Evolutionary conservation across 805 yeast genomes (phyloP), one percentile per base, ranked within the genome.

Genomic region (Debaryomyces hansenii): DNA sequence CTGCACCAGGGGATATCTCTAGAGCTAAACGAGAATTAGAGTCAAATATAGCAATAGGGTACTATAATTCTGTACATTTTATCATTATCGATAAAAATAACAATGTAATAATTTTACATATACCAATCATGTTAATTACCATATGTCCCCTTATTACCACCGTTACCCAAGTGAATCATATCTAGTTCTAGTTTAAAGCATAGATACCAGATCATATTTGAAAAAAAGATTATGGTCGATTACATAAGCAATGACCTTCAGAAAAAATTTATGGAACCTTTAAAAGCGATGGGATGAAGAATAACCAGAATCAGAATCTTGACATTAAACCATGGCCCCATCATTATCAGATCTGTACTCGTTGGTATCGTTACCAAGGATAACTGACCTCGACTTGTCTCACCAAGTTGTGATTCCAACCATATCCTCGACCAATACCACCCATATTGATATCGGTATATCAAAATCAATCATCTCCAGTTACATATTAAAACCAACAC

Each of bases 401-500:
- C 48, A 58, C 21, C 63, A 62, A 48, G 63, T 60, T 4, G 58
- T 58, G 21, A 52, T 63, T 14, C 61, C 70, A 3, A 27, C 47
- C 4, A 46, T 60, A 12, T 28, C 33, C 11, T 50, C 53, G 12
- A 47, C 60, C 28, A 66, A 66, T 15, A 57, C 70, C 4, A 58
- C 66, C 37, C 55, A 58, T 32, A 66, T 80, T 48, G 82, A 79
- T 54, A 54, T 80, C 40, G 83, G 79, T n/a, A 70, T 79, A 39
- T 74, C 80, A 47, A 81, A 79, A 42, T 79, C 83, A 33, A 73
- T 71, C 52, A 66, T 80, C 35, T 77, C 81, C 27, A 70, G 78
- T 32, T 78, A 74, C 55, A 64, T 79, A 31, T 72, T 78, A 42
- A 75, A 70, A 53, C 85, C 85, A 14, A 70, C 82, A 11, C 85